Evolutionary conservation across 352 stramenopile species (phyloP).

Genomic region (Phytophthora ohioensis): DNA sequence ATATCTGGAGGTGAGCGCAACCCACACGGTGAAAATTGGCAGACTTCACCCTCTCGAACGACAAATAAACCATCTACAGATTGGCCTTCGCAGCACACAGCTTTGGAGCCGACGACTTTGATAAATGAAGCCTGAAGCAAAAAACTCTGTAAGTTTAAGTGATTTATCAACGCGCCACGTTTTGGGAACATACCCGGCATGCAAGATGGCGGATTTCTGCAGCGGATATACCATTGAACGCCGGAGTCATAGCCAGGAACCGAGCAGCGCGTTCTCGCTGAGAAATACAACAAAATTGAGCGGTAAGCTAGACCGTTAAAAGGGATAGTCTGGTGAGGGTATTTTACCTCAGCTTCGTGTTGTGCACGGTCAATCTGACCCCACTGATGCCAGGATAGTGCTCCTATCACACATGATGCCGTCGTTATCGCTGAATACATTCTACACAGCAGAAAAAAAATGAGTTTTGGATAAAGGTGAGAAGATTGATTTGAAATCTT

Average conservation of each 20-base stretch:
- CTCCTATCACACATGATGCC: slow-evolving; percentile 35
- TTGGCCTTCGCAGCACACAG: slow-evolving; percentile 64
- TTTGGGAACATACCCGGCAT: slow-evolving; percentile 33
- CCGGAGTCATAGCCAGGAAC: slow-evolving; percentile 53
- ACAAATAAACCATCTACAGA: slow-evolving; percentile 62
- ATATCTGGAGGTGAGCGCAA: slow-evolving; percentile 53
- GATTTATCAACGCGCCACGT: neutral
- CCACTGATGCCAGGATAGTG: slow-evolving; percentile 48
- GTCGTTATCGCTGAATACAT: slow-evolving; percentile 39
- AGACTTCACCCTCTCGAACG: slow-evolving; percentile 60
- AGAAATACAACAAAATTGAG: neutral
- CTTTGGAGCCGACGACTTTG: slow-evolving; percentile 64
- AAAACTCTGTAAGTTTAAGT: neutral
- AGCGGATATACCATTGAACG: slow-evolving; percentile 44
- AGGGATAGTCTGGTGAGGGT: neutral
- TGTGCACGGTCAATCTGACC: slow-evolving; percentile 39
- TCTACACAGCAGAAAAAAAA: slow-evolving; percentile 9
- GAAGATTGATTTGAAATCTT: neutral
- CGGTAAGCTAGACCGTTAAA: neutral
- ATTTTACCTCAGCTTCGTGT: slow-evolving; percentile 37
- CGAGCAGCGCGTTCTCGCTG: slow-evolving; percentile 41
- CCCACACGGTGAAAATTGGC: slow-evolving; percentile 51
- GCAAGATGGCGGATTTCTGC: slow-evolving; percentile 44
- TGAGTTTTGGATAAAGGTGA: neutral
- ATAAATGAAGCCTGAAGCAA: slow-evolving; percentile 38